These are phyloP conservation scores for Phaeodactylum tricornutum DNA, from an alignment of 108 stramenopile genomes.

Conservation along the genomic window DNA sequence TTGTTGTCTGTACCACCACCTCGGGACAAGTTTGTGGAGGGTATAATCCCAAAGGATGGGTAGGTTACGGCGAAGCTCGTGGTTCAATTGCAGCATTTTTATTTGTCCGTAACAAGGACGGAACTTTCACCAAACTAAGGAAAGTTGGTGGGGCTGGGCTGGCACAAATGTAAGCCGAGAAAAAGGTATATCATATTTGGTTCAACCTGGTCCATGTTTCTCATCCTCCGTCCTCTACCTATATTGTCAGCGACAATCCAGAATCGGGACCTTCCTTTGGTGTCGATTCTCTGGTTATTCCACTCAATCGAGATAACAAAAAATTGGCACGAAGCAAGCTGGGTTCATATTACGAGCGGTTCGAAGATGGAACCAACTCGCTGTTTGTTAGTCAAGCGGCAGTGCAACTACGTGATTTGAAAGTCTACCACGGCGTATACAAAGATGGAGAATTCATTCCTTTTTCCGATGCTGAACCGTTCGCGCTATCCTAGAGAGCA, in stretches of 20 bases:
- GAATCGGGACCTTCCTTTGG: conserved; percentile 74
- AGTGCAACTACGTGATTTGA: conserved; percentile 54
- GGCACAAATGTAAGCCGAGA: conserved; percentile 33
- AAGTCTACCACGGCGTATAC: conserved; percentile 73
- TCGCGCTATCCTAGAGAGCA: conserved; percentile 58
- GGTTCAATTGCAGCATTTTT: conserved; percentile 81
- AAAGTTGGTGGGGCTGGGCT: conserved; percentile 78
- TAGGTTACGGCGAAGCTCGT: conserved; percentile 73
- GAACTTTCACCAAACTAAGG: conserved; percentile 36
- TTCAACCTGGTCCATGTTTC: no score
- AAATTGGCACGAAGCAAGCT: conserved; percentile 62
- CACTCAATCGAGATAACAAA: conserved; percentile 35
- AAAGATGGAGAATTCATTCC: conserved; percentile 69
- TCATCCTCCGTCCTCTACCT: no score
- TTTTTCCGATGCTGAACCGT: conserved; percentile 85
- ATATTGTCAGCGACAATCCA: conserved; percentile 38
- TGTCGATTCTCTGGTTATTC: conserved; percentile 70
- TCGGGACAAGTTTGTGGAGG: conserved; percentile 63
- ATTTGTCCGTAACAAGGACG: conserved; percentile 34
- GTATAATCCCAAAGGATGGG: conserved; percentile 78
- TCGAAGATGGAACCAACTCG: conserved; percentile 48
- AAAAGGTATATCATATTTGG: no score
- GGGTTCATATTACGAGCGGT: conserved; percentile 73
- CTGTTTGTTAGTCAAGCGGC: conserved; percentile 55
- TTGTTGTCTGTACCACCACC: conserved; percentile 45